Evolutionary conservation across 208 protist species (phyloP), one percentile per base, ranked within the genome.

Genomic region (Willaertia magna): DNA sequence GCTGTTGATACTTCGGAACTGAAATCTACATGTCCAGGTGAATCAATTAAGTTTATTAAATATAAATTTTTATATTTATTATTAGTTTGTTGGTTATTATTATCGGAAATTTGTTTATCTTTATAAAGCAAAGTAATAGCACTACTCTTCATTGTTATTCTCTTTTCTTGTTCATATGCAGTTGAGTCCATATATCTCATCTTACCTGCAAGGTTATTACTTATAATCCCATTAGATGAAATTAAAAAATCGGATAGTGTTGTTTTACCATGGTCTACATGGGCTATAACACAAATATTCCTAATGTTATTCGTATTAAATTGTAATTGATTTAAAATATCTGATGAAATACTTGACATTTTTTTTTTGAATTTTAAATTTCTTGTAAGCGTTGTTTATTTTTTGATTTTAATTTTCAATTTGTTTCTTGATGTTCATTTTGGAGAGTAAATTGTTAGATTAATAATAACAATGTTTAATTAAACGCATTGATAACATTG

Each of bases 1-100:
- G 98, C 98, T 20, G 96, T 97, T 6, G 96, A 98, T 4, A 99
- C 98, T 87, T 98, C 94, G 67, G 91, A 94, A 11, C 93, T 95
- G 88, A 99, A 99, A 92, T 99, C 98, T 74, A 99, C 97, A 91
- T 99, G 98, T 3, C 98, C 98, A 18, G 98, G 98, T 18, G 97
- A 99, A 92, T 99, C 98, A 42, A 99, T 97, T 7, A 99, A 92
- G 90, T 99, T 99, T 44, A 99, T 91, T 6, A 98, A 88, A 52
- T 95, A 93, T 42, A 51, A 6, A 22, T 52, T 85, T 7, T 85
- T 9, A 51, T 43, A 18, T 44, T 30, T 46, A 9, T 14, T 74
- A n/a, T 74, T 74, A 4, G 34, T 7, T 39, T 20, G 59, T 40
- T 74, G 30, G 1, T 40, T 74, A 3, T 11, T 16, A 34, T 11